These are phyloP conservation scores for Paxillus rubicundulus DNA, from an alignment of 768 basidiomycete genomes.

Conservation along the genomic window DNA sequence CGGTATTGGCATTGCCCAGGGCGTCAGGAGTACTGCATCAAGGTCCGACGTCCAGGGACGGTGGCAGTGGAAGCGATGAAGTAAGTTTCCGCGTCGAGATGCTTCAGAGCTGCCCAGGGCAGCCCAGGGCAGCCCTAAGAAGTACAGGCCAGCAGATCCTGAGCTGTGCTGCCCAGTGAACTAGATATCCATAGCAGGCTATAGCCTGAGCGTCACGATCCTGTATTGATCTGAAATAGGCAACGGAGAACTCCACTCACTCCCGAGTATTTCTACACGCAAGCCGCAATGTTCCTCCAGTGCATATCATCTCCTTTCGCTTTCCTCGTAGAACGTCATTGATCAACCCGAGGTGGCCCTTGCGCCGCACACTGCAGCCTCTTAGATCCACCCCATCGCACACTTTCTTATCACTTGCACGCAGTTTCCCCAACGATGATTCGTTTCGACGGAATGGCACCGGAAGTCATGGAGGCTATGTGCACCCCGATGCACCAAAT, in stretches of 20 bases:
- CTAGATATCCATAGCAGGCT: neutral
- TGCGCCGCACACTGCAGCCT: conserved; percentile 3
- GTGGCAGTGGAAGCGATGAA: neutral
- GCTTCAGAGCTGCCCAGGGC: neutral
- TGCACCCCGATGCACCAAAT: conserved; percentile 84
- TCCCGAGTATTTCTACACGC: conserved; percentile 28
- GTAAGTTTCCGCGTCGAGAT: too few species aligned
- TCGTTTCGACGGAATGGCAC: conserved; percentile 70
- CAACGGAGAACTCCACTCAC: conserved; percentile 15
- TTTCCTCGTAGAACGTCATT: neutral
- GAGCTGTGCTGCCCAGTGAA: conserved; percentile 17
- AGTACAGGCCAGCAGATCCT: conserved; percentile 9
- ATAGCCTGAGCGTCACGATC: too few species aligned
- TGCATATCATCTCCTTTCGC: neutral
- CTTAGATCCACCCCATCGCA: conserved; percentile 1
- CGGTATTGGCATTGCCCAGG: neutral
- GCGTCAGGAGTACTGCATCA: neutral
- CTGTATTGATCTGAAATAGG: conserved; percentile 20
- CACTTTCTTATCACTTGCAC: neutral
- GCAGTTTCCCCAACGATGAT: conserved; percentile 49
- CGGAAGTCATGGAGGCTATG: conserved; percentile 80
- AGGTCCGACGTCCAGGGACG: neutral
- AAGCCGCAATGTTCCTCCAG: conserved; percentile 8
- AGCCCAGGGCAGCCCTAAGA: neutral
- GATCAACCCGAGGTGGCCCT: neutral